Evolutionary conservation across 164 flowering plant species (phyloP), one percentile per base, ranked within the genome.

Genomic region (Protea cynaroides): DNA sequence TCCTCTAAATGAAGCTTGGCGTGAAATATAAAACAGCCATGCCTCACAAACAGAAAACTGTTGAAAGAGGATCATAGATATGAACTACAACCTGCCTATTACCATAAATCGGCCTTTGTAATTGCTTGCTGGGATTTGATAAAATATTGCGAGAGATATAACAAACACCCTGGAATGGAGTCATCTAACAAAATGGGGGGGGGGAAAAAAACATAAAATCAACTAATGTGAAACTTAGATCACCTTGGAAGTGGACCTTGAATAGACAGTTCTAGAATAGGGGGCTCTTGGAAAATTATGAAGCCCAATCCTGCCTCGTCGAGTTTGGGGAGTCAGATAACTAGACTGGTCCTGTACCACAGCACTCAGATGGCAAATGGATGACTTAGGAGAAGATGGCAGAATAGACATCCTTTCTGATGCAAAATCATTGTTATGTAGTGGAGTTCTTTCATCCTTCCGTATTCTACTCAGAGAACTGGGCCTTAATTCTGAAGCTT

Each of bases 311-410:
- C 81, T 81, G 72, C 77, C 74, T 72, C 83, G 81, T 64, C 80
- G 83, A 75, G 71, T 76, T 58, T 74, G 85, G 38, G 99, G 97
- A 51, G 97, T 89, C 50, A 73, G 37, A 80, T 76, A 81, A 63
- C 72, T 80, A 60, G 25, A 76, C 51, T 67, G 83, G 23, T 85
- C 84, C 50, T 76, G 86, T 65, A 84, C 78, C 72, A 74, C 65
- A 15, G 97, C 80, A 66, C 96, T 96, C 21, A 97, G 96, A 97
- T 96, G 91, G 81, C 86, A 81, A 55, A 74, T 67, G 1, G 95
- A 79, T 58, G 92, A 68, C 75, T 77, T 84, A 0, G 77, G 73
- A 8, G 76, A 62, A 63, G 87, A 79, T 36, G 88, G 66, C 43
- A 74, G 80, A 49, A 69, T 24, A 49, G 60, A 74, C 65, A 81